Evolutionary conservation across 345 rosid species (phyloP), one percentile per base, ranked within the genome.

Genomic region (Psidium guajava): DNA sequence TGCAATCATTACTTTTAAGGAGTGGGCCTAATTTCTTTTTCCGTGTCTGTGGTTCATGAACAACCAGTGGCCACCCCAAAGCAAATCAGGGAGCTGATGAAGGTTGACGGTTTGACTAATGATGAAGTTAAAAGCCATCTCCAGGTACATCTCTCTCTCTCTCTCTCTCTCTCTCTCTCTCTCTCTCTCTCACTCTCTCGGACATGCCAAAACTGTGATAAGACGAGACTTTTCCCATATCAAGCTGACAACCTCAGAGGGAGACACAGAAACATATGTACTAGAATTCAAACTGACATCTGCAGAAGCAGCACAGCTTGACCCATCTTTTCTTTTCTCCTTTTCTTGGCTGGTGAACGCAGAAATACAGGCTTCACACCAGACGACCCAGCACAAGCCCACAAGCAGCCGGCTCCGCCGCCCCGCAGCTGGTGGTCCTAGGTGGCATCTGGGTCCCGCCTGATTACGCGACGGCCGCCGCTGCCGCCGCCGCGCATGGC

Each of bases 101-200:
- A 98, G 93, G 99, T 98, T 85, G 99, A 96, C 82, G 99, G 99
- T 88, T 94, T 98, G 97, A 98, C 99, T 92, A 98, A 98, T 84
- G 99, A 98, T 90, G 99, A 98, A 91, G 99, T 98, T 86, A 98
- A 98, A 92, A 98, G 99, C 95, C 99, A 98, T 91, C 91, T 98
- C 85, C 99, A 98, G 99, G 99, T 97, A 89, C 77, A 32, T 69
- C 47, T 32, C 77, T 69, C 47, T 32, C 24, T 32, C 36, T 36
- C 36, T 2, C 32, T 14, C 54, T 50, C 15, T 64, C 82, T 77
- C 40, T 82, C 18, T 58, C n/a, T n/a, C n/a, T n/a, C n/a, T 69
- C 47, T 32, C 77, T 69, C 47, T 32, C 24, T 32, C 36, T 36
- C 36, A 36, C 32, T 14, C 54, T 50, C 15, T 64, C 82, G 85